These are phyloP conservation scores for Lactarius akahatsu DNA, from an alignment of 768 basidiomycete species.

Conservation along the genomic window DNA sequence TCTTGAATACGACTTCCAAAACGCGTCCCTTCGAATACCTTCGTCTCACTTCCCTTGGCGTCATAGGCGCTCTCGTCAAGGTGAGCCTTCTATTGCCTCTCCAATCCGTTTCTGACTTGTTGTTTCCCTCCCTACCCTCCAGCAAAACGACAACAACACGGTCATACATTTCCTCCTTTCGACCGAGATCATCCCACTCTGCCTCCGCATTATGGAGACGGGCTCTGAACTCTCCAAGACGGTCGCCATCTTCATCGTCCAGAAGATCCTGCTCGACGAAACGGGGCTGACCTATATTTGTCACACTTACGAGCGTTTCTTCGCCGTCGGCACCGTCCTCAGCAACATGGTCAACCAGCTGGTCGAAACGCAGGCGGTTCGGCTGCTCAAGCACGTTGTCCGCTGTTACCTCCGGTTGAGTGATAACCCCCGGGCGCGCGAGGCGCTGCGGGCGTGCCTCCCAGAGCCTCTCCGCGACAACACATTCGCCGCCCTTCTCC, in stretches of 20 bases:
- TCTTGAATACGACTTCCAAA: slow-evolving; percentile 98
- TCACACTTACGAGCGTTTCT: slow-evolving; percentile 99
- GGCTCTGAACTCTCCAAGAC: slow-evolving; percentile 98
- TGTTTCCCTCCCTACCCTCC: background rate
- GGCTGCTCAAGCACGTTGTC: slow-evolving; percentile 96
- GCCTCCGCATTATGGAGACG: slow-evolving; percentile 99
- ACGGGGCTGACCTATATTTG: slow-evolving; percentile 98
- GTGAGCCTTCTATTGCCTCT: slow-evolving; percentile 38
- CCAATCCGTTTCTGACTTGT: slow-evolving; percentile 8
- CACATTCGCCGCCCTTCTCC: slow-evolving; percentile 88
- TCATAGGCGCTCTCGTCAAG: slow-evolving; percentile 98
- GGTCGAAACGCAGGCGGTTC: slow-evolving; percentile 95
- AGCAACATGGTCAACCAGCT: slow-evolving; percentile 99
- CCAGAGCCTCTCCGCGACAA: slow-evolving; percentile 94
- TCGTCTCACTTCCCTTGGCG: slow-evolving; percentile 97
- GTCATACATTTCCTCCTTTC: slow-evolving; percentile 99
- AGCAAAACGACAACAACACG: slow-evolving; percentile 99
- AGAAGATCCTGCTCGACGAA: slow-evolving; percentile 96
- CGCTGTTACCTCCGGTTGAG: slow-evolving; percentile 94
- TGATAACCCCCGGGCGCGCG: slow-evolving; percentile 93
- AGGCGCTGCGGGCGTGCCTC: slow-evolving; percentile 91
- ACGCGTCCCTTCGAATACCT: slow-evolving; percentile 99
- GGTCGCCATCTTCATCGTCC: slow-evolving; percentile 99
- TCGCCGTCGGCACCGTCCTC: slow-evolving; percentile 96
- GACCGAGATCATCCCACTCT: slow-evolving; percentile 99